phyloP scores from a whole-genome alignment of 768 basidiomycete species.

The Cyclocybe aegerita region DNA sequence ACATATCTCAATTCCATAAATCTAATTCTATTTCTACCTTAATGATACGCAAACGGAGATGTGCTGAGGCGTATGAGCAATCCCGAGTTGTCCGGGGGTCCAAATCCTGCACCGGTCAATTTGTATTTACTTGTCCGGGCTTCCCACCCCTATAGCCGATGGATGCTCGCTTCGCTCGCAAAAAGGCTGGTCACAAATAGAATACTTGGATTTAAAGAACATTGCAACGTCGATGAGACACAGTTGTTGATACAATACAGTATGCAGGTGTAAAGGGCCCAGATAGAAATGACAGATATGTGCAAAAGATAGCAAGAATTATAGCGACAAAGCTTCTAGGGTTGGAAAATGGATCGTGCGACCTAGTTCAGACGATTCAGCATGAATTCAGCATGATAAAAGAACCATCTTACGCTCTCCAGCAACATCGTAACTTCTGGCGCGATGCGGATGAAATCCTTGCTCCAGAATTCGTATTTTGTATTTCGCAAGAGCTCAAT shows the following conservation, averaged over 20 bases:
- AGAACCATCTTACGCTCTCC: constrained; percentile 63
- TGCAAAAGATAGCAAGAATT: constrained; percentile 77
- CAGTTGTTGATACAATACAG: constrained; percentile 84
- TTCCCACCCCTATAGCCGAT: too few relatives aligned
- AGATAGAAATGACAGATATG: constrained; percentile 70
- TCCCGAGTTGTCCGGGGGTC: too few relatives aligned
- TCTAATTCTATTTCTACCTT: too few relatives aligned
- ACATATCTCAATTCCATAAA: too few relatives aligned
- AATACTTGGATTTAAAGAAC: constrained; percentile 26
- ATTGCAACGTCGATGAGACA: constrained; percentile 27
- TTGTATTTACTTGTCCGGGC: too few relatives aligned
- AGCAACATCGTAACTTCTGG: constrained; percentile 85
- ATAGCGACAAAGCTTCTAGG: constrained; percentile 68
- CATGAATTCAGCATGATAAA: not conserved
- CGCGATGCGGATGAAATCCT: constrained; percentile 79
- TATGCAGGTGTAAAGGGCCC: constrained; percentile 65
- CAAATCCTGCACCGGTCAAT: too few relatives aligned
- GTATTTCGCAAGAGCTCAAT: constrained; percentile 90
- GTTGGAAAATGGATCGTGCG: constrained; percentile 74
- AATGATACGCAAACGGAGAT: too few relatives aligned
- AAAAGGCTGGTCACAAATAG: too few relatives aligned
- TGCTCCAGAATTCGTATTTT: constrained; percentile 90
- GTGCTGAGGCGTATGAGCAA: too few relatives aligned
- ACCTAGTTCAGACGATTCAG: constrained; percentile 44
- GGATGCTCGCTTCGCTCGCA: too few relatives aligned